These are phyloP conservation scores for Coemansia sp. DNA, from an alignment of 192 early-diverging fungal genomes.

Conservation along the genomic window DNA sequence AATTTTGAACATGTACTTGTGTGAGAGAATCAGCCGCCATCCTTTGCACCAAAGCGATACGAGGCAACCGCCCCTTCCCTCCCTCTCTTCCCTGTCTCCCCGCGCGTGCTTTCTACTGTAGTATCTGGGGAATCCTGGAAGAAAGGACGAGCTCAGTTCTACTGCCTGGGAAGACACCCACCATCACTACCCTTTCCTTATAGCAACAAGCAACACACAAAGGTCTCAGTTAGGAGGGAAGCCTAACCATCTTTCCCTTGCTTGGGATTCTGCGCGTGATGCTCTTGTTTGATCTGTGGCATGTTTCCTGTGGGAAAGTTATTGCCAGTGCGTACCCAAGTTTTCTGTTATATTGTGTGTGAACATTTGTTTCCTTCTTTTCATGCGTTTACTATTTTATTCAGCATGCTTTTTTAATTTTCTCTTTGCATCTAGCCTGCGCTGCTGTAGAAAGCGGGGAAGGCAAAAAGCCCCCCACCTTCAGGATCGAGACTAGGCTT, in stretches of 20 bases:
- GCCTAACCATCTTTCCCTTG: neutral
- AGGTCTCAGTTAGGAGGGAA: no score
- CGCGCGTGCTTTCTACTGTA: neutral
- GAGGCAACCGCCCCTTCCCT: neutral
- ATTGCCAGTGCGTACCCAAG: neutral
- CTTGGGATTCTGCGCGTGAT: neutral
- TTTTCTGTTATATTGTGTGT: neutral
- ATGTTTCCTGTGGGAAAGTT: neutral
- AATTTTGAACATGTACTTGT: no score
- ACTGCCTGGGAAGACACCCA: neutral
- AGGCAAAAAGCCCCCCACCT: no score
- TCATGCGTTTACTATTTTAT: constrained; percentile 2
- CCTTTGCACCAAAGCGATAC: neutral
- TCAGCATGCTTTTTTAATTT: neutral
- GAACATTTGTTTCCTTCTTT: neutral
- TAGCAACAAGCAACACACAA: no score
- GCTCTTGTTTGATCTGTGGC: neutral
- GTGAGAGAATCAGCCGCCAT: neutral
- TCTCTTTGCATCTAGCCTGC: neutral
- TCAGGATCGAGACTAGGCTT: no score
- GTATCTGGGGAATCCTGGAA: neutral
- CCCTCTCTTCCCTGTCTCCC: neutral
- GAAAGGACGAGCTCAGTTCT: neutral
- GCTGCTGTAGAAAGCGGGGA: neutral
- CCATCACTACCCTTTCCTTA: neutral